These are phyloP conservation scores for Marsdenia floribunda DNA, from an alignment of 257 asterid genomes.

Conservation along the genomic window DNA sequence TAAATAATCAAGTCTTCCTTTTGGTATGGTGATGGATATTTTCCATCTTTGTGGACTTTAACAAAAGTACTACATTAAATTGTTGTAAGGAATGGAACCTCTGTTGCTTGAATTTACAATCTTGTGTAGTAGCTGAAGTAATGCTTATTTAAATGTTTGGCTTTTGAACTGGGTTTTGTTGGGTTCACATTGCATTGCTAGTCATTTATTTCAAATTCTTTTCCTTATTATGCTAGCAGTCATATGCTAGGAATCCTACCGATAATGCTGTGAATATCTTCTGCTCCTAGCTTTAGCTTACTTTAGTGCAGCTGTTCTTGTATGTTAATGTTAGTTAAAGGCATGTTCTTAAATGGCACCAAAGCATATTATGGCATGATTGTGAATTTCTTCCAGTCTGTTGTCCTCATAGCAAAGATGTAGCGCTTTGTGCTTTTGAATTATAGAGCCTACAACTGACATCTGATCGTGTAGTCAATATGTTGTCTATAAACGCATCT, in stretches of 20 bases:
- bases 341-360: background rate
- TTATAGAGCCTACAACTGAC: background rate
- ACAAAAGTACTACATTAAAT: no score
- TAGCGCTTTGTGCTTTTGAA: background rate
- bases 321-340: background rate
- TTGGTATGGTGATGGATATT: background rate
- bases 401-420: background rate
- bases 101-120: background rate
- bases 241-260: background rate
- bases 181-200: background rate
- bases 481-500: background rate
- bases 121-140: background rate
- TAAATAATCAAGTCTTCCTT: background rate
- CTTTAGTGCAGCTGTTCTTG: background rate
- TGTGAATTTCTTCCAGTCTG: background rate
- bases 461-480: background rate
- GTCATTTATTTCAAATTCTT: background rate
- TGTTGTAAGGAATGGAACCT: no score
- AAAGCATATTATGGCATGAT: background rate
- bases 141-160: background rate
- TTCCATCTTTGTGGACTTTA: background rate
- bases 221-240: background rate
- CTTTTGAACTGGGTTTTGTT: background rate
- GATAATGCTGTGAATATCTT: background rate
- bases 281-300: background rate